Evolutionary conservation across 768 basidiomycete genomes (phyloP).

Genomic region (Tulasnella sp.): DNA sequence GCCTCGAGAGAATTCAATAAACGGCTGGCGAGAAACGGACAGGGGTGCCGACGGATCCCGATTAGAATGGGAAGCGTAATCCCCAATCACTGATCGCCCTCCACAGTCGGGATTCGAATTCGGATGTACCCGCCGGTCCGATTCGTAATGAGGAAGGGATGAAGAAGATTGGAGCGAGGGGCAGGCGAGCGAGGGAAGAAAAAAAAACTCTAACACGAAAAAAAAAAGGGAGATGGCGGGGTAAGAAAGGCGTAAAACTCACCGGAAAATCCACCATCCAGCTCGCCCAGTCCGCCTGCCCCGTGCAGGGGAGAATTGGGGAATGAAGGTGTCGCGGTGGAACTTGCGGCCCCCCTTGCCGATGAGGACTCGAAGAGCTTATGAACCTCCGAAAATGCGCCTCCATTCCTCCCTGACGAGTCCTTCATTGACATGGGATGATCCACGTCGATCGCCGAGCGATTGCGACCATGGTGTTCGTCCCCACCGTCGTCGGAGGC

Average conservation of each 20-base stretch:
- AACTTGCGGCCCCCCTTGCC: not conserved
- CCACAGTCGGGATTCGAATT: not conserved
- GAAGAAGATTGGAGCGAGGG: not conserved
- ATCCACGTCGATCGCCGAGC: not conserved
- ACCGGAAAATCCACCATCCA: not conserved
- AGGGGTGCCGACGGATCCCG: not conserved
- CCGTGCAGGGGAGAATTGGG: not conserved
- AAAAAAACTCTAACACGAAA: not conserved
- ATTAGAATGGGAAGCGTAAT: not conserved
- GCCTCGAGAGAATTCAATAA: not conserved
- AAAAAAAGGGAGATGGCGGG: not conserved
- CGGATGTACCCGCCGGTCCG: not conserved
- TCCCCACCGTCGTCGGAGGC: not conserved
- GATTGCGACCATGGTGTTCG: not conserved
- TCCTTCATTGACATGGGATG: not conserved
- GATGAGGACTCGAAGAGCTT: not conserved
- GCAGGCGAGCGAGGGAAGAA: not conserved
- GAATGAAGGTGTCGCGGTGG: slow-evolving; percentile 6
- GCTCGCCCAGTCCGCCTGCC: not conserved
- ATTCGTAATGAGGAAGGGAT: slow-evolving; percentile 1
- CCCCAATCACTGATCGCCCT: not conserved
- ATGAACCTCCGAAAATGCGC: not conserved
- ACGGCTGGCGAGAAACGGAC: not conserved
- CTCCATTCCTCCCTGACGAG: not conserved
- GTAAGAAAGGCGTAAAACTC: not conserved